Conservation (phyloP, 2,329 filamentous ascomycete genomes). For the Cytospora leucostoma region DNA sequence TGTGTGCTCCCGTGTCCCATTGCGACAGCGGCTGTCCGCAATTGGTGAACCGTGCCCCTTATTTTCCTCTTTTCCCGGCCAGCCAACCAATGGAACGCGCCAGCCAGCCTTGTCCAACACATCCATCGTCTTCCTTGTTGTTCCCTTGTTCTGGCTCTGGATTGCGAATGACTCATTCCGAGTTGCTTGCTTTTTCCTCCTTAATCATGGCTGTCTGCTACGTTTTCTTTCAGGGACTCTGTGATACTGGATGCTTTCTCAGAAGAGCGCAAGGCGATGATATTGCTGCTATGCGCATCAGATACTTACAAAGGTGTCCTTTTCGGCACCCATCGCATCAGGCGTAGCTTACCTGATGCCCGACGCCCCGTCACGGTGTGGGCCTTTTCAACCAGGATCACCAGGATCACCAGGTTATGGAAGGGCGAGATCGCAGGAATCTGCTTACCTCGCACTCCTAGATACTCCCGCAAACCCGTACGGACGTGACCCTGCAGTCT, state of each 20-base stretch:
- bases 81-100: constrained; percentile 15
- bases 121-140: constrained; percentile 1
- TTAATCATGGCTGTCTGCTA: constrained; percentile 14
- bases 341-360: neutral
- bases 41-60: constrained; percentile 25
- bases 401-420: neutral
- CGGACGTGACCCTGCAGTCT: constrained; percentile 1
- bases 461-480: constrained; percentile 8
- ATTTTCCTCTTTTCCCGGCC: constrained; percentile 15
- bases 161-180: constrained; percentile 25
- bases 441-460: too few relatives aligned
- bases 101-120: constrained; percentile 22
- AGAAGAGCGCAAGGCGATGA: constrained; percentile 13
- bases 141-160: constrained; percentile 1
- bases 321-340: neutral
- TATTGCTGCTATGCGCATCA: constrained; percentile 5
- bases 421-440: constrained; percentile 1
- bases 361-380: neutral
- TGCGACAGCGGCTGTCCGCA: constrained; percentile 21
- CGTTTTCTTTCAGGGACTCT: constrained; percentile 15
- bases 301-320: constrained; percentile 1
- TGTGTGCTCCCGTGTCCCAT: constrained; percentile 20
- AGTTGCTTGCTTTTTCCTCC: constrained; percentile 9
- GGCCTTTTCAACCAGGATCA: neutral
- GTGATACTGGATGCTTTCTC: constrained; percentile 1